These are phyloP conservation scores for Aspergillus baeticus DNA, from an alignment of 495 filamentous ascomycete species.

Conservation along the genomic window DNA sequence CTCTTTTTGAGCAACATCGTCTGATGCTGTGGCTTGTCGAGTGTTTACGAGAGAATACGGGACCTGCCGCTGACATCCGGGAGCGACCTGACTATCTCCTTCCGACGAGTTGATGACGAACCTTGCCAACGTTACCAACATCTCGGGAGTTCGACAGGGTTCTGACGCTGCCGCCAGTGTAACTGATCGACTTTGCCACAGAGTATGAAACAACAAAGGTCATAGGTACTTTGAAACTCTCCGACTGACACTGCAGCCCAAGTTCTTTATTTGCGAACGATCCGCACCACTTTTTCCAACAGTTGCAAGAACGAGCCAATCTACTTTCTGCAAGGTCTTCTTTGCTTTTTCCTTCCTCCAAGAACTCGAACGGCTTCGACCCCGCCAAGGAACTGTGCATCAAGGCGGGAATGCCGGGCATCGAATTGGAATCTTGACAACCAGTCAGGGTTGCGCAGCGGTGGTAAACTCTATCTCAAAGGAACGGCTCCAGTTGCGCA, in stretches of 20 bases:
- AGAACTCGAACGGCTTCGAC: background rate
- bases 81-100: no score
- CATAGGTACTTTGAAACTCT: no score
- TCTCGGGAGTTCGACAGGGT: no score
- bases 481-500: background rate
- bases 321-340: background rate
- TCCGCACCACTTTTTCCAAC: background rate
- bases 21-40: no score
- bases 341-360: background rate
- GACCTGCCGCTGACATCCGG: no score
- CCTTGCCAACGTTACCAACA: no score
- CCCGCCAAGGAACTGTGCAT: background rate
- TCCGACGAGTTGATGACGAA: no score
- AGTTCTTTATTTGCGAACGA: background rate
- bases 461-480: conserved; percentile 11
- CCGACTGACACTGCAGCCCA: background rate
- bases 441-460: background rate
- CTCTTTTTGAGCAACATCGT: no score
- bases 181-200: no score
- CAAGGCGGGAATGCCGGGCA: background rate
- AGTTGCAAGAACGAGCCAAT: background rate
- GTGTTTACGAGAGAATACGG: no score
- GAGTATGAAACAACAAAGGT: no score
- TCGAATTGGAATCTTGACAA: background rate
- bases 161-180: no score